Evolutionary conservation across 179 eudicot genomes (phyloP).

Genomic region (Camellia oleifera): DNA sequence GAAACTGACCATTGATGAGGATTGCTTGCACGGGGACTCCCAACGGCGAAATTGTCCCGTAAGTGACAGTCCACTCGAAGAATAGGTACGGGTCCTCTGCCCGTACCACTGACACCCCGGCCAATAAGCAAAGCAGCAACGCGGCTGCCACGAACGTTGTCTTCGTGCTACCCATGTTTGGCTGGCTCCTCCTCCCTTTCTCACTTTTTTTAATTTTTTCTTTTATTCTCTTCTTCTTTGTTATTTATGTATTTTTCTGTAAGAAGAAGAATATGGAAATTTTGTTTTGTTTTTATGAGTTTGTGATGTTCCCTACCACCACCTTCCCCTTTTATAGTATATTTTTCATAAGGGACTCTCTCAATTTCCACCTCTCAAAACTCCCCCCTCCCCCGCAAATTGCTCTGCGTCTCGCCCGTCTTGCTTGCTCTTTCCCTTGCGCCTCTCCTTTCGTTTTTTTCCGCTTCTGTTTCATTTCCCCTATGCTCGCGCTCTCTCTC

Average conservation of each 20-base stretch:
- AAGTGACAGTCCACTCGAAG: conserved; percentile 28
- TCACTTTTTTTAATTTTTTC: neutral
- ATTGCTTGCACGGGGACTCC: conserved; percentile 31
- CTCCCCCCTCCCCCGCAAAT: neutral
- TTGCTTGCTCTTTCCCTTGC: conserved; percentile 9
- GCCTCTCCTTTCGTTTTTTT: conserved; percentile 7
- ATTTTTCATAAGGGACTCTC: no score
- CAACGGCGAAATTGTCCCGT: conserved; percentile 29
- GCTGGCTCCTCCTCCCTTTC: neutral
- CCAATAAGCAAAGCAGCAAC: conserved; percentile 12
- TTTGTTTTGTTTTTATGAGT: neutral
- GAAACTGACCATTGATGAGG: conserved; percentile 32
- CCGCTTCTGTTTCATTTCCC: neutral
- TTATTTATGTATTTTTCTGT: neutral
- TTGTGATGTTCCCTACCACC: neutral
- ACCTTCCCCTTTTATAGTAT: neutral
- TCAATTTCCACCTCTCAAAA: neutral
- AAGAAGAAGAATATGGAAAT: neutral
- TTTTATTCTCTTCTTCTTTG: neutral
- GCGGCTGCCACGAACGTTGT: conserved; percentile 7
- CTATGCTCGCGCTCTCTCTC: no score
- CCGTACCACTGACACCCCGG: conserved; percentile 3
- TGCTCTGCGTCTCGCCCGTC: conserved; percentile 8
- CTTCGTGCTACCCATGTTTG: conserved; percentile 11
- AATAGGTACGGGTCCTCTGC: conserved; percentile 35